Evolutionary conservation across 306 rosid genomes (phyloP), one percentile per base, ranked within the genome.

Genomic region (Sophora flavescens): DNA sequence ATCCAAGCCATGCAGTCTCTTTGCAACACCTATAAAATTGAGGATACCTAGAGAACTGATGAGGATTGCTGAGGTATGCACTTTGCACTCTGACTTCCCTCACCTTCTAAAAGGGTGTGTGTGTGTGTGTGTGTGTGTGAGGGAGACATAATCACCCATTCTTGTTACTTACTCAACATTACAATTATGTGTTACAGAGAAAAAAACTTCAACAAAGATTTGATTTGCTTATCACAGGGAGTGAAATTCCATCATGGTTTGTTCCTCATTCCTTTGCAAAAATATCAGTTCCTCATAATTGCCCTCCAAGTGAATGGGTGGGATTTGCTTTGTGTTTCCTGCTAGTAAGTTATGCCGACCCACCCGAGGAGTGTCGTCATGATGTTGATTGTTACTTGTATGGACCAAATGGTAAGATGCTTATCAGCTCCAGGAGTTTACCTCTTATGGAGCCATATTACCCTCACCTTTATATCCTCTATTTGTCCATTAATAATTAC

Each of bases 241-340:
- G 41, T 61, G 80, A 78, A 66, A 78, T 78, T 60, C 80, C 83
- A n/a, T 32, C 72, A 51, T 78, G 86, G 83, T 82, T 82, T 74
- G 14, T 32, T 16, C 82, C 66, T 64, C 70, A 61, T 64, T 64
- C 58, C 14, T 44, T 58, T 22, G 81, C 83, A 59, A 59, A 36
- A 5, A 33, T 80, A 72, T 0, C 61, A 3, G 47, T 70, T 17
- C 81, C 78, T 79, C 73, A 4, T 18, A 42, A 72, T 17, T 71
- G 57, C 50, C 76, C 72, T 57, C 32, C 28, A 16, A 47, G 15
- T n/a, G 78, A 75, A 51, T 79, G 81, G 84, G 75, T 75, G 44
- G 81, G 79, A 75, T 63, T 70, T 68, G 81, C 87, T 3, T n/a
- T 79, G 79, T 83, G 84, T 63, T 79, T 79, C 74, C 10, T 70